phyloP scores from a whole-genome alignment of 441 rosid species.

The Syzygium malaccense region DNA sequence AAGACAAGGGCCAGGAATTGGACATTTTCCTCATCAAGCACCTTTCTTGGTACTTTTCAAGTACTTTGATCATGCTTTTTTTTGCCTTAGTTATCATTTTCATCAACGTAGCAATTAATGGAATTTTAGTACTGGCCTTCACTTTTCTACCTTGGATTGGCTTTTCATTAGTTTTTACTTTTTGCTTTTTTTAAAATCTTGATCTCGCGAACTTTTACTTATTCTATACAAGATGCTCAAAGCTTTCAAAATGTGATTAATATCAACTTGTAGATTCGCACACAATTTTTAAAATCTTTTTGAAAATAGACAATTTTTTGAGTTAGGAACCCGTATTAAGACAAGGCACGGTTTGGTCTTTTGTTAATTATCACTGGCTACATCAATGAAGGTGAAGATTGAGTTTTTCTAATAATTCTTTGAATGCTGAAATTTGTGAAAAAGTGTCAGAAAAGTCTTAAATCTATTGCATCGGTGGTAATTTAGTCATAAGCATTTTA shows the following conservation, averaged over 20 bases:
- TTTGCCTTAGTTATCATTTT: not conserved
- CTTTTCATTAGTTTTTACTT: not conserved
- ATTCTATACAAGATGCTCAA: not conserved
- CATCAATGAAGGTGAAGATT: not conserved
- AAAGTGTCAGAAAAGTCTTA: too few relatives aligned
- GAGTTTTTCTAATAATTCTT: not conserved
- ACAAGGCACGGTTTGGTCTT: not conserved
- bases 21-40: not conserved
- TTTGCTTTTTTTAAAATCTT: not conserved
- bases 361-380: not conserved
- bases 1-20: not conserved
- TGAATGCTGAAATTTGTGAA: not conserved
- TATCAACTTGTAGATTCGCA: not conserved
- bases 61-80: not conserved
- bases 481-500: too few relatives aligned
- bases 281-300: not conserved
- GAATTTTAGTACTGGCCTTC: not conserved
- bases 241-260: not conserved
- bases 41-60: not conserved
- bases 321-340: not conserved
- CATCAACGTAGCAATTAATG: not conserved
- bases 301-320: not conserved
- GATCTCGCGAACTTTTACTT: not conserved
- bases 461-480: too few relatives aligned
- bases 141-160: not conserved